phyloP scores from a whole-genome alignment of 2,329 filamentous ascomycete species.

The Microcera coccophila region DNA sequence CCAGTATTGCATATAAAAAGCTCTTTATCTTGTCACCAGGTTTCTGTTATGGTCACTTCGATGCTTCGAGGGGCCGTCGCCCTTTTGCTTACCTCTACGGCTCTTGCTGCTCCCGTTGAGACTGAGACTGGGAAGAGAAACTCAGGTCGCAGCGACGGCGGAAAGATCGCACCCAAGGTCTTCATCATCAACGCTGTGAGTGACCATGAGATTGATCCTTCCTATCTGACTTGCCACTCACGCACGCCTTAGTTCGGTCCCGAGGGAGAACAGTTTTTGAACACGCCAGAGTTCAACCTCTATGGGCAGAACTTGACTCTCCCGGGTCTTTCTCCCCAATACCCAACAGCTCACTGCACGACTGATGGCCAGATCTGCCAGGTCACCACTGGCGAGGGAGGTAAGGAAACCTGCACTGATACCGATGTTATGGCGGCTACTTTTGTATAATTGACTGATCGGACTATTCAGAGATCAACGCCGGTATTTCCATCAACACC shows the following conservation, averaged over 20 bases:
- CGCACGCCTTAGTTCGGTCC: background rate
- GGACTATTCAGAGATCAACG: slow-evolving; percentile 18
- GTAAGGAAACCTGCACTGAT: no score
- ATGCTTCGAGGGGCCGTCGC: no score
- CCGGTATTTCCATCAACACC: slow-evolving; percentile 9
- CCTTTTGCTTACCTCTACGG: no score
- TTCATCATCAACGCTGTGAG: slow-evolving; percentile 10
- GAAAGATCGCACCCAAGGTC: slow-evolving; percentile 4
- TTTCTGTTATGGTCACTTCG: no score
- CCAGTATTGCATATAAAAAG: no score
- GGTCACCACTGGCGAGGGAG: slow-evolving; percentile 11
- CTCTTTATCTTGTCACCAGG: no score
- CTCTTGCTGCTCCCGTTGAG: no score
- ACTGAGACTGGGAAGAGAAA: no score
- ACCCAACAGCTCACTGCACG: slow-evolving; percentile 9
- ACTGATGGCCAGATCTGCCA: slow-evolving; percentile 9
- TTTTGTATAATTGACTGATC: no score
- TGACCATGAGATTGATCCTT: background rate
- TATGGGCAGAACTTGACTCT: slow-evolving; percentile 5
- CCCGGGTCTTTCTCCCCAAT: slow-evolving; percentile 9
- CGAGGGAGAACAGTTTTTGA: slow-evolving; percentile 1
- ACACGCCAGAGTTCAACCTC: slow-evolving; percentile 7
- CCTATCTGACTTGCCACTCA: background rate
- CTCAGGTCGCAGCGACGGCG: no score
- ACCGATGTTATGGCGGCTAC: no score